These are phyloP conservation scores for Trametes pubescens DNA, from an alignment of 1,284 basidiomycete species.

Conservation along the genomic window DNA sequence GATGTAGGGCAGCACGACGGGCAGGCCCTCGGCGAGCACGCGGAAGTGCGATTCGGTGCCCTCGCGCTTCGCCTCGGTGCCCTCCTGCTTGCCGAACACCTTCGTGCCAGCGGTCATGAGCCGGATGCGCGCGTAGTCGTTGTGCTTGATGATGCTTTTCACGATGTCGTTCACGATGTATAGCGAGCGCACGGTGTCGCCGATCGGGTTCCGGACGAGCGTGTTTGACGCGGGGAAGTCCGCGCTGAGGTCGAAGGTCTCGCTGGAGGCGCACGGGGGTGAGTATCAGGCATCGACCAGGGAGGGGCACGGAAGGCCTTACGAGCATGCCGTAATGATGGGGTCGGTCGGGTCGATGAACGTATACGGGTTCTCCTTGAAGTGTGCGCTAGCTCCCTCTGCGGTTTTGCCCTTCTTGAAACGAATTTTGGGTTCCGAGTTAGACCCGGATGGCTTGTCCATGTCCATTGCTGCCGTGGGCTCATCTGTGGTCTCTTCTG, in stretches of 20 bases:
- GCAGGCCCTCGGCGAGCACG: constrained; percentile 87
- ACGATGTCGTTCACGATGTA: constrained; percentile 92
- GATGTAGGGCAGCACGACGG: constrained; percentile 84
- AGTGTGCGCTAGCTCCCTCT: constrained; percentile 56
- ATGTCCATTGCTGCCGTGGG: constrained; percentile 24
- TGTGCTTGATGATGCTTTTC: constrained; percentile 80
- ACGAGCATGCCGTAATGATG: constrained; percentile 77
- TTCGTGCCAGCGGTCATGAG: constrained; percentile 94
- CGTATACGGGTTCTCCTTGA: constrained; percentile 93
- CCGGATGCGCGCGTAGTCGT: constrained; percentile 87
- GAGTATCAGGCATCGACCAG: not conserved
- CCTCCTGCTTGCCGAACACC: constrained; percentile 77
- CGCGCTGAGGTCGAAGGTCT: constrained; percentile 78
- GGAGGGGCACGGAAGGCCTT: constrained; percentile 37
- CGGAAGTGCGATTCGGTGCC: constrained; percentile 72
- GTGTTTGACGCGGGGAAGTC: constrained; percentile 81
- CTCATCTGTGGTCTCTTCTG: constrained; percentile 29
- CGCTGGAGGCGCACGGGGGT: constrained; percentile 48
- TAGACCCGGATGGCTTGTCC: constrained; percentile 28
- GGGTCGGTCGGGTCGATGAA: constrained; percentile 79
- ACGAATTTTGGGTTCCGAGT: constrained; percentile 29
- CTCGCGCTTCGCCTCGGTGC: constrained; percentile 43
- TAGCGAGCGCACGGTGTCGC: constrained; percentile 82
- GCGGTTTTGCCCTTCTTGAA: constrained; percentile 40
- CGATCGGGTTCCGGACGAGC: constrained; percentile 89